Base-by-base conservation (phyloP, 768 basidiomycete species). In the Suillus spraguei region DNA sequence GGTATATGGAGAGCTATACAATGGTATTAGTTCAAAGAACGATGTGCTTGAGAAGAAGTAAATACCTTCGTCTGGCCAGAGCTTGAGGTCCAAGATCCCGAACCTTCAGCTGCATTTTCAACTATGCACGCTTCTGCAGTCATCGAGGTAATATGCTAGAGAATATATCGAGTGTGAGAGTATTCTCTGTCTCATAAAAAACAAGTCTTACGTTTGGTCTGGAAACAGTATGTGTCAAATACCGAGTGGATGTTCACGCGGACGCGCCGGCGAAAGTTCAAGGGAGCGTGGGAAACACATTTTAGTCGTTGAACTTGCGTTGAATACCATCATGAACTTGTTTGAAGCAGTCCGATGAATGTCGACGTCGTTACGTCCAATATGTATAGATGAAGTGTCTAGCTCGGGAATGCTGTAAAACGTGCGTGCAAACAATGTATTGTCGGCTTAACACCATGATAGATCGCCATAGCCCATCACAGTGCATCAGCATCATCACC, bases 1-100 rank as follows among this genome's bases (percentile, higher is more conserved):
- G 84, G 79, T 98, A 97, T 78, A 98, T 92, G 33, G 94, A 86
- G 59, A 91, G 86, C 95, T 98, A 73, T 22, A 20, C 0, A 24
- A 16, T 14, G 36, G 16, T 38, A n/a, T 1, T 35, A 6, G 33
- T 22, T 60, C 28, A 10, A 14, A 17, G 7, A 7, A 39, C 1
- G 13, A 58, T 20, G 16, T 10, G 5, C 32, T 17, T 17, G 2
- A 32, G 33, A 32, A 10, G 11, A 60, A 33, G 24, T n/a, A n/a
- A 7, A 38, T 41, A 39, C 38, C 55, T 59, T 59, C 16, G 35
- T 54, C 5, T 35, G 39, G 20, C 32, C 52, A 53, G 52, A 53
- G 20, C 52, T 33, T 2, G 52, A 32, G 11, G 52, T n/a, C 52
- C 52, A 32, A 20, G 32, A 33, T 53, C 52, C 52, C 52, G 52